Base-by-base conservation (phyloP, 108 stramenopile species). In the Mayamaea pseudoterrestris region DNA sequence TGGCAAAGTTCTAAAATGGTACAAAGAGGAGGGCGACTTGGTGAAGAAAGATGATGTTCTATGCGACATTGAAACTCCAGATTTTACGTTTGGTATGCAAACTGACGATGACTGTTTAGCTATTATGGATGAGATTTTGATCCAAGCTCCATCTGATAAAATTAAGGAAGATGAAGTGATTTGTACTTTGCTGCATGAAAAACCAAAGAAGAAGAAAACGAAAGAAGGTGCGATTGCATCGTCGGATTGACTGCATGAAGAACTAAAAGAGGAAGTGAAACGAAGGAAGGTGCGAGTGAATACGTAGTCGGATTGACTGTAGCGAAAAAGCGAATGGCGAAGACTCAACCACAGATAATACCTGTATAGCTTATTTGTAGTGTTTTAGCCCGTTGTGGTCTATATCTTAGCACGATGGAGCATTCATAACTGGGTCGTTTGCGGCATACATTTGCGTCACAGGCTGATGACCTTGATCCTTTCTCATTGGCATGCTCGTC, bases 361-460 rank as follows among this genome's bases (percentile, higher is more conserved):
- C n/a, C n/a, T n/a, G n/a, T n/a, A n/a, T n/a, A n/a, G n/a, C n/a
- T n/a, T n/a, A n/a, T n/a, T n/a, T n/a, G n/a, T n/a, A n/a, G n/a
- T n/a, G n/a, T n/a, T n/a, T n/a, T n/a, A n/a, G n/a, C n/a, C n/a
- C n/a, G n/a, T n/a, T n/a, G n/a, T n/a, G n/a, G n/a, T 34, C 32
- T 34, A 11, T 16, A 8, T 42, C 14, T 40, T 65, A 75, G 48
- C 74, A 75, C 50, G 65, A 60, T 0, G 74, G 74, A 25, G 74
- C 74, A 45, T 75, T 69, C 74, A 75, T 75, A 44, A 75, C 58
- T 3, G 74, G 63, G 57, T 75, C 74, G 3, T 45, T 46, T 0
- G 66, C 29, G 17, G 50, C 40, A 28, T 65, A 61, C 31, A 51
- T 36, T 0, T 47, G 30, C 17, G 58, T 44, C 9, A 44, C 34